A percentile compares a stretch with the other conserved stretches of the same genome.
Evolutionary conservation across 2,329 filamentous ascomycete species (phyloP).

Genomic region (Curvularia lunata): DNA sequence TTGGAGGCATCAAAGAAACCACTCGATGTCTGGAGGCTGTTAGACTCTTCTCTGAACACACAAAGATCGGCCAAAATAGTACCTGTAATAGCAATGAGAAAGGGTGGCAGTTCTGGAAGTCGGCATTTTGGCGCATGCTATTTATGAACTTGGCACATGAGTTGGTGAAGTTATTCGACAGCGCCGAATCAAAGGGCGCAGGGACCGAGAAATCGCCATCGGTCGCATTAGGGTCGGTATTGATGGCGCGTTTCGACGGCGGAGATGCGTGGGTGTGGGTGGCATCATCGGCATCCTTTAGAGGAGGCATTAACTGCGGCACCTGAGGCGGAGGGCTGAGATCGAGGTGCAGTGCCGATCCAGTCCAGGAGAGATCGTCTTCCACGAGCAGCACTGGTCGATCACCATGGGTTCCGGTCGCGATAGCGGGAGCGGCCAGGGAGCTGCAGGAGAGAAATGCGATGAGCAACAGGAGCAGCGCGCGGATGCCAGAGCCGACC

Average conservation of each 20-base stretch:
- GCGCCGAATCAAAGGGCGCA: conserved; percentile 55
- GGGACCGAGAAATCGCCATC: conserved; percentile 45
- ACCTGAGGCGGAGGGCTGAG: conserved; percentile 36
- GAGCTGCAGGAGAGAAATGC: conserved; percentile 35
- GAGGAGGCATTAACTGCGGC: conserved; percentile 45
- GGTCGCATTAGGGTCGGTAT: conserved; percentile 31
- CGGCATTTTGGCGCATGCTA: conserved; percentile 67
- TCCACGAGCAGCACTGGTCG: conserved; percentile 35
- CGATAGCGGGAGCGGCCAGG: conserved; percentile 36
- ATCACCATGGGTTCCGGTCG: conserved; percentile 41
- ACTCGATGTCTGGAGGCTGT: conserved; percentile 70
- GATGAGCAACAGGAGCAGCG: conserved; percentile 36
- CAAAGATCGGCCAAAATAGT: conserved; percentile 51
- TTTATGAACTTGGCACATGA: conserved; percentile 73
- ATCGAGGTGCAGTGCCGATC: conserved; percentile 41
- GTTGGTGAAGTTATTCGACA: conserved; percentile 61
- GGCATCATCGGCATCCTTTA: conserved; percentile 33
- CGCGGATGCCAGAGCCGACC: conserved; percentile 16
- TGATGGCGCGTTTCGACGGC: conserved; percentile 34
- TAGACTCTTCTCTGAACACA: not conserved
- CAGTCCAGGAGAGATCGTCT: conserved; percentile 39
- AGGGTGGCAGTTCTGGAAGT: conserved; percentile 77
- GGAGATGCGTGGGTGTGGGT: conserved; percentile 30
- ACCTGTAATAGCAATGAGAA: conserved; percentile 84
- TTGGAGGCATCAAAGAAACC: conserved; percentile 82